These are phyloP conservation scores for Areca catechu DNA, from an alignment of 176 grass and related monocot genomes.

Conservation along the genomic window DNA sequence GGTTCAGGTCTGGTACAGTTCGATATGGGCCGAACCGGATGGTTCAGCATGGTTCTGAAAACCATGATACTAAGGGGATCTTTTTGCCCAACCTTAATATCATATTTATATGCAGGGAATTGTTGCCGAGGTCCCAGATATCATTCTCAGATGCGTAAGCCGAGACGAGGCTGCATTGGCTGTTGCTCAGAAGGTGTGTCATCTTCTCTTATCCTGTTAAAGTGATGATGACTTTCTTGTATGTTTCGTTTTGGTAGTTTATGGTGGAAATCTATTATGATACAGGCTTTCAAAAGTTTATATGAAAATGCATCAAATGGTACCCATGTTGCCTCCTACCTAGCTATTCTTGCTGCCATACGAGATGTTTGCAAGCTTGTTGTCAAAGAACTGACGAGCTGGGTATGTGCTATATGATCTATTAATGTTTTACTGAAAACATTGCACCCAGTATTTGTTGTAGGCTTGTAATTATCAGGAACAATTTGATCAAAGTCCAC, in stretches of 20 bases:
- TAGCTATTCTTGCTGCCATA: constrained; percentile 65
- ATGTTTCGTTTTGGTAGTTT: too few species aligned
- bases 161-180: constrained; percentile 80
- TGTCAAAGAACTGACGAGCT: constrained; percentile 83
- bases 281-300: constrained; percentile 78
- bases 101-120: constrained; percentile 49
- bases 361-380: constrained; percentile 81
- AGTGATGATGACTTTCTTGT: too few species aligned
- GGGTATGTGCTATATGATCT: constrained; percentile 37
- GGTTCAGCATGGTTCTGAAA: too few species aligned
- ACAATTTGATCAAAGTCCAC: too few species aligned
- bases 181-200: constrained; percentile 66
- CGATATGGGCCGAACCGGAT: too few species aligned
- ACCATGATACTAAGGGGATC: too few species aligned
- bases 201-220: constrained; percentile 20
- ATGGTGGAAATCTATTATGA: background rate
- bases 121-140: constrained; percentile 79
- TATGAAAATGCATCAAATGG: constrained; percentile 74
- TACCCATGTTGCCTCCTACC: constrained; percentile 44
- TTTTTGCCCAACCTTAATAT: background rate
- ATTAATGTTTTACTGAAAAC: background rate
- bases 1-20: too few species aligned
- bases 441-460: too few species aligned
- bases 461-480: too few species aligned
- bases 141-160: constrained; percentile 72